Conservation (phyloP, 2,329 filamentous ascomycete genomes). For the Graphium sp. region DNA sequence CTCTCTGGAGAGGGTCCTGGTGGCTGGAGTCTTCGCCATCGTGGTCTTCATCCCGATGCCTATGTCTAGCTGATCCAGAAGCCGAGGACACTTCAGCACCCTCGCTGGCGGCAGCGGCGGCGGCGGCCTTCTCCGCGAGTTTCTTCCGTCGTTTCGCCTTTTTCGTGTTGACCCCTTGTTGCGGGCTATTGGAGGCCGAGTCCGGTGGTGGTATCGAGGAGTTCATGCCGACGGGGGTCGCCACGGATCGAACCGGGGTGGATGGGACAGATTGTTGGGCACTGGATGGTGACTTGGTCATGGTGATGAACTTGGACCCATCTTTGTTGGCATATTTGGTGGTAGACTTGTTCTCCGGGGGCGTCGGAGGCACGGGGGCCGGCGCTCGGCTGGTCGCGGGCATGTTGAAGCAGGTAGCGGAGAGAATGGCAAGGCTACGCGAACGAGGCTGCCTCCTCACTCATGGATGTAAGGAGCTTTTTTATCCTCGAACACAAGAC, state of each 20-base stretch:
- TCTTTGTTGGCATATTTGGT: slow-evolving; percentile 53
- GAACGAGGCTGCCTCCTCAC: too few relatives aligned
- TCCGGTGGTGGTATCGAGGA: slow-evolving; percentile 8
- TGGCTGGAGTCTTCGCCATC: slow-evolving; percentile 13
- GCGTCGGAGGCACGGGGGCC: slow-evolving; percentile 29
- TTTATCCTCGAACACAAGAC: too few relatives aligned
- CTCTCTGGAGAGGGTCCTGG: not conserved
- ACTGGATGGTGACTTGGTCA: slow-evolving; percentile 35
- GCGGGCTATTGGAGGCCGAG: slow-evolving; percentile 12
- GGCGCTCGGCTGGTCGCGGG: slow-evolving; percentile 35
- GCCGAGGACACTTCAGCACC: not conserved
- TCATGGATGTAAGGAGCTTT: too few relatives aligned
- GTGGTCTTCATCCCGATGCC: slow-evolving; percentile 17
- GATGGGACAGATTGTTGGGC: slow-evolving; percentile 37
- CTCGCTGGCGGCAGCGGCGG: slow-evolving; percentile 11
- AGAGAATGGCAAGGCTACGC: too few relatives aligned
- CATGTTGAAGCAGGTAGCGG: slow-evolving; percentile 16
- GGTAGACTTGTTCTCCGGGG: slow-evolving; percentile 31
- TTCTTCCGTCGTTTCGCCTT: slow-evolving; percentile 90
- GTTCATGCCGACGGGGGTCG: slow-evolving; percentile 10
- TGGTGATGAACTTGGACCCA: slow-evolving; percentile 51
- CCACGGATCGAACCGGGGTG: slow-evolving; percentile 25
- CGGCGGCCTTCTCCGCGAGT: slow-evolving; percentile 51
- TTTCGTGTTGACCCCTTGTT: slow-evolving; percentile 62
- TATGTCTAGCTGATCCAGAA: not conserved